Conservation (phyloP, 2,329 filamentous ascomycete genomes). For the Ramularia endophylla region DNA sequence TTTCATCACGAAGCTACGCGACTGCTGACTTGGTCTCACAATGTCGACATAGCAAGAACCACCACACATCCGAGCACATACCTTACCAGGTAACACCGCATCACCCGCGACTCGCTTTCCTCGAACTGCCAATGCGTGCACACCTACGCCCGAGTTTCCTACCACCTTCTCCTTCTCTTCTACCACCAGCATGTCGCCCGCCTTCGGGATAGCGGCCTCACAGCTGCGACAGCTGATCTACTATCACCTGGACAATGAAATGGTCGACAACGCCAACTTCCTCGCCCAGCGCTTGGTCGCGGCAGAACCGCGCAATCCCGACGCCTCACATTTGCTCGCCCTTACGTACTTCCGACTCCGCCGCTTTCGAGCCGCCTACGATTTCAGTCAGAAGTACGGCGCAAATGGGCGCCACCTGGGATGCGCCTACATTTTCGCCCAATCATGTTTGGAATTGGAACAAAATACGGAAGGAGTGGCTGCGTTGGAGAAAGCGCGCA, state of each 20-base stretch:
- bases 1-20: too few relatives aligned
- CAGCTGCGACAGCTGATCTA: slow-evolving; percentile 62
- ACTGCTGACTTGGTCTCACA: too few relatives aligned
- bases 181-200: slow-evolving; percentile 47
- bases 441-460: slow-evolving; percentile 75
- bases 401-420: slow-evolving; percentile 71
- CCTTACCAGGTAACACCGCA: neutral
- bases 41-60: too few relatives aligned
- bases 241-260: slow-evolving; percentile 81
- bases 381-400: slow-evolving; percentile 67
- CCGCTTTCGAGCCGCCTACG: slow-evolving; percentile 78
- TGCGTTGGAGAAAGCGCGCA: slow-evolving; percentile 74
- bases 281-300: slow-evolving; percentile 81
- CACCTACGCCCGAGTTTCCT: neutral
- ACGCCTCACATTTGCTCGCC: slow-evolving; percentile 76
- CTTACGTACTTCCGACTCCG: slow-evolving; percentile 79
- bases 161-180: too few relatives aligned
- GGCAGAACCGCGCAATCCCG: slow-evolving; percentile 72
- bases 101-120: neutral
- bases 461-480: slow-evolving; percentile 73
- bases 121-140: slow-evolving; percentile 3
- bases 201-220: slow-evolving; percentile 48
- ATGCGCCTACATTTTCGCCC: slow-evolving; percentile 86
- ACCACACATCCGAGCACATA: too few relatives aligned
- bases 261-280: slow-evolving; percentile 86